Conservation (phyloP, 179 eudicot genomes). For the Drosera spatulata region DNA sequence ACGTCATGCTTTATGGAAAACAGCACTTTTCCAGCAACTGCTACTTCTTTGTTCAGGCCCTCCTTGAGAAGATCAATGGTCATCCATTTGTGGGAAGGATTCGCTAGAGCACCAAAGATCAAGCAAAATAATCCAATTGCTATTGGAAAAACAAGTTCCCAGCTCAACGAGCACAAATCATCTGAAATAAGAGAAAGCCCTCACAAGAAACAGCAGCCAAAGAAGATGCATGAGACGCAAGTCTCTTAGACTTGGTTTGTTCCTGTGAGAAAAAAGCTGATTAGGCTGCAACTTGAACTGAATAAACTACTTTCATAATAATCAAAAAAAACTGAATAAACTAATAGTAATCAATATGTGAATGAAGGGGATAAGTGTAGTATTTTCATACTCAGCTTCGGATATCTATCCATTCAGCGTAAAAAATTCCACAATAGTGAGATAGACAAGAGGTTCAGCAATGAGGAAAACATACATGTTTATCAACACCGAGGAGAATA, state of each 20-base stretch:
- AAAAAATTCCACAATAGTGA: too few relatives aligned
- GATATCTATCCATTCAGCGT: too few relatives aligned
- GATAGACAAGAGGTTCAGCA: too few relatives aligned
- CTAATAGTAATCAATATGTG: too few relatives aligned
- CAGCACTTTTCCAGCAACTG: slow-evolving; percentile 56
- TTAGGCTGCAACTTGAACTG: not conserved
- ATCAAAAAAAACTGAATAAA: too few relatives aligned
- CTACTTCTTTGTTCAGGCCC: slow-evolving; percentile 66
- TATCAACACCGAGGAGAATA: too few relatives aligned
- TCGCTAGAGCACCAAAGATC: slow-evolving; percentile 25
- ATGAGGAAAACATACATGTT: too few relatives aligned
- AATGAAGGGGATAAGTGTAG: too few relatives aligned
- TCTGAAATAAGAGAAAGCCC: slow-evolving; percentile 14
- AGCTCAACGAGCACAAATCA: slow-evolving; percentile 1
- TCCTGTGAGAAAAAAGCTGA: slow-evolving; percentile 31
- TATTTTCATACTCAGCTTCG: too few relatives aligned
- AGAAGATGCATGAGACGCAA: slow-evolving; percentile 44
- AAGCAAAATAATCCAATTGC: not conserved
- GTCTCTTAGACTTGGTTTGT: slow-evolving; percentile 57
- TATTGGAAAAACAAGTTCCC: not conserved
- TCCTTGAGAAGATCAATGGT: slow-evolving; percentile 44
- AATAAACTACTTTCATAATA: not conserved
- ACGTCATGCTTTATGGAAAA: slow-evolving; percentile 54
- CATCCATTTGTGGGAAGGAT: slow-evolving; percentile 45
- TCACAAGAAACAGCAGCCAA: slow-evolving; percentile 48